A percentile compares a stretch with the other conserved stretches of the same genome.
These are phyloP conservation scores for Camellia japonica DNA, from an alignment of 148 eudicot species.

Conservation along the genomic window DNA sequence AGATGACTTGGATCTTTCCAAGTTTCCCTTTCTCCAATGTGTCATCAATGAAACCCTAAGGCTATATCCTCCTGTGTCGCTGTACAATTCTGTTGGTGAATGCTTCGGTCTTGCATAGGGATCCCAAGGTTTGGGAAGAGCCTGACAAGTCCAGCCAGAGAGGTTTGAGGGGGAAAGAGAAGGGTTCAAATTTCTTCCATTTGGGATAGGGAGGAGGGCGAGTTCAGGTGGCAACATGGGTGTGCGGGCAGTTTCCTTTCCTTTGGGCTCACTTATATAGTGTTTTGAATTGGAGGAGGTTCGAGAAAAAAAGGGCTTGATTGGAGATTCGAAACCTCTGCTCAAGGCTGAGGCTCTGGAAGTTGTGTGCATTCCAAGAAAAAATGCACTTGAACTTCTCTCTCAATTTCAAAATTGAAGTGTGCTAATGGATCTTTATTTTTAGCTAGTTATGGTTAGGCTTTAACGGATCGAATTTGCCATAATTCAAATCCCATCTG, in stretches of 20 bases:
- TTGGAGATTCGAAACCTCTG: background rate
- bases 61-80: conserved; percentile 19
- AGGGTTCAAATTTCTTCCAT: conserved; percentile 29
- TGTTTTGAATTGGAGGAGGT: conserved; percentile 34
- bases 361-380: conserved; percentile 19
- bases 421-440: too few species aligned
- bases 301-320: background rate
- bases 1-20: conserved; percentile 22
- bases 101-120: conserved; percentile 32
- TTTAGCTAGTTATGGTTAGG: too few species aligned
- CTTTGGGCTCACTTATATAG: conserved; percentile 26
- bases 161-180: conserved; percentile 29
- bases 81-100: conserved; percentile 30
- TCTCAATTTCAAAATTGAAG: too few species aligned
- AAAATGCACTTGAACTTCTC: conserved; percentile 3
- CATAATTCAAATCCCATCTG: too few species aligned
- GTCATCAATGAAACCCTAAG: conserved; percentile 26
- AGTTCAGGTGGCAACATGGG: conserved; percentile 31
- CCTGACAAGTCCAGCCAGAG: conserved; percentile 27
- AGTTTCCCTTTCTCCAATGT: conserved; percentile 27
- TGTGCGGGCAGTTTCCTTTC: conserved; percentile 20
- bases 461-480: too few species aligned
- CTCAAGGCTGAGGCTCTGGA: conserved; percentile 15
- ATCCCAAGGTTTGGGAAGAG: conserved; percentile 34
- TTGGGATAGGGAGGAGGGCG: conserved; percentile 32